A percentile compares a stretch with the other conserved stretches of the same genome.
Conservation (phyloP, 345 rosid species). For the Clausena lansium region DNA sequence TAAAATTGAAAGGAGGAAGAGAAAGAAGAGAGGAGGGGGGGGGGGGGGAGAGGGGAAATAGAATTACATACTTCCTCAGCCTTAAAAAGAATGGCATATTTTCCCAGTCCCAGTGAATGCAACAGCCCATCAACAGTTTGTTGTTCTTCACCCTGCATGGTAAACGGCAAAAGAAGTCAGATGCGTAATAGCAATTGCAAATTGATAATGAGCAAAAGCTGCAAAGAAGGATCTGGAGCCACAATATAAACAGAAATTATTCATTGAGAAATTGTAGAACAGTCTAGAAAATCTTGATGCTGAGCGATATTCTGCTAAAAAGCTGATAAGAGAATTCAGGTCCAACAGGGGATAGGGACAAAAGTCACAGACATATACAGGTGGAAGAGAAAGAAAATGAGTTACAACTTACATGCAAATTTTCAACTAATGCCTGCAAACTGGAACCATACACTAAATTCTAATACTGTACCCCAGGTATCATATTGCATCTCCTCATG, state of each 20-base stretch:
- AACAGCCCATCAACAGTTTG: constrained; percentile 82
- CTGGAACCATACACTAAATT: neutral
- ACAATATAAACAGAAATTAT: neutral
- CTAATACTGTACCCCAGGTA: neutral
- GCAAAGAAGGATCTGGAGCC: neutral
- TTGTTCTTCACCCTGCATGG: constrained; percentile 58
- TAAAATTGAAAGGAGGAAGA: neutral
- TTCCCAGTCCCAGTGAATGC: constrained; percentile 69
- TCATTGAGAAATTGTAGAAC: neutral
- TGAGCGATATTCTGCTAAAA: neutral
- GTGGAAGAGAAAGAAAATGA: neutral
- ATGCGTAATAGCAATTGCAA: neutral
- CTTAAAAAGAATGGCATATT: constrained; percentile 72
- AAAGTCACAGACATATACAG: neutral
- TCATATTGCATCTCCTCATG: neutral
- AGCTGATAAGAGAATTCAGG: neutral
- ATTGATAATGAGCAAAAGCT: neutral
- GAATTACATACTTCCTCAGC: constrained; percentile 78
- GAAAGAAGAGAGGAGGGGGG: no score
- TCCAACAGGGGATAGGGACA: neutral
- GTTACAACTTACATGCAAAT: neutral
- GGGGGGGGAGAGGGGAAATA: neutral
- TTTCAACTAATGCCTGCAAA: neutral
- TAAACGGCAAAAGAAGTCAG: constrained; percentile 11
- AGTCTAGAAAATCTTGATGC: neutral